Evolutionary conservation across 306 rosid genomes (phyloP).

Genomic region (Dalbergia cochinchinensis): DNA sequence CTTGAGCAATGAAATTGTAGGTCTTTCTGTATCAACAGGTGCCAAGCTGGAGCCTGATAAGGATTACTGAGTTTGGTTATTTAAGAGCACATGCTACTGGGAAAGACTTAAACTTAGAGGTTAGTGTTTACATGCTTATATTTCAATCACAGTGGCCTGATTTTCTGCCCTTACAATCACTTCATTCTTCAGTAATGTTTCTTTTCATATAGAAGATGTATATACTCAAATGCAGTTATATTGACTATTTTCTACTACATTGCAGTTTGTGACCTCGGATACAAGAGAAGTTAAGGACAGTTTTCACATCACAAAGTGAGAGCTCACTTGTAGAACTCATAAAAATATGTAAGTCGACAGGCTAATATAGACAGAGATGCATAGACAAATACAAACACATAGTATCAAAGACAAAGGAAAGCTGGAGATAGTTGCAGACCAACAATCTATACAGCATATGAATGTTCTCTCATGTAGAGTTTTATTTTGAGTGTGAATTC

Average conservation of each 20-base stretch:
- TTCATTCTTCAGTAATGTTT: neutral
- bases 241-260: slow-evolving; percentile 14
- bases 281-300: slow-evolving; percentile 63
- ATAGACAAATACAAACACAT: neutral
- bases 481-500: neutral
- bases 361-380: neutral
- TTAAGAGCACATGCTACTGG: slow-evolving; percentile 70
- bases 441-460: neutral
- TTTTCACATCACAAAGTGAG: slow-evolving; percentile 68
- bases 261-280: slow-evolving; percentile 69
- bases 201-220: neutral
- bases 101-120: slow-evolving; percentile 68
- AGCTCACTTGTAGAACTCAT: neutral
- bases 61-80: slow-evolving; percentile 72
- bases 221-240: neutral
- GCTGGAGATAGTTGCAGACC: neutral
- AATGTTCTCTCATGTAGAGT: neutral
- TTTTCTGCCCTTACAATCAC: neutral
- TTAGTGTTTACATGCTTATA: slow-evolving; percentile 42
- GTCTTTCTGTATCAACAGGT: slow-evolving; percentile 41
- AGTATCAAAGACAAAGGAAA: slow-evolving; percentile 5
- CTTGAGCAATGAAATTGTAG: slow-evolving; percentile 20
- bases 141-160: neutral
- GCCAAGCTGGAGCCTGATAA: slow-evolving; percentile 70
- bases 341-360: neutral